These are phyloP conservation scores for Phalaenopsis equestris DNA, from an alignment of 106 monocot species.

Conservation along the genomic window DNA sequence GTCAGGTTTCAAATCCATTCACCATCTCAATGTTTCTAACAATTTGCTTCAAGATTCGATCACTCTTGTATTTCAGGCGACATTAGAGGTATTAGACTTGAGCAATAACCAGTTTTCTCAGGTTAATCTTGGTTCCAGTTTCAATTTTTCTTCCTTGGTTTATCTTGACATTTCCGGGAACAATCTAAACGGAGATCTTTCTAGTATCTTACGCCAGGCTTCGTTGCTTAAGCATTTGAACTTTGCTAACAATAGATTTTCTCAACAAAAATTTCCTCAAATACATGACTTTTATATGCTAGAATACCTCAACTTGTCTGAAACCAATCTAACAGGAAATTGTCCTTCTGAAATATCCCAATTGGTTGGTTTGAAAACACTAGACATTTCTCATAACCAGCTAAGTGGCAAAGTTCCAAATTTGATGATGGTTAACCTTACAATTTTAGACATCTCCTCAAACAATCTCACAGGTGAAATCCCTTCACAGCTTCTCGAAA, in stretches of 20 bases:
- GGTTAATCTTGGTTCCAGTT: slow-evolving; percentile 30
- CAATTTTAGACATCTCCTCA: slow-evolving; percentile 52
- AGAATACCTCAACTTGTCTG: slow-evolving; percentile 70
- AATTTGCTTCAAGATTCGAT: slow-evolving; percentile 49
- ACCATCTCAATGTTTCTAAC: slow-evolving; percentile 44
- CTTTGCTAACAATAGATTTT: slow-evolving; percentile 70
- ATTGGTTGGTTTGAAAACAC: slow-evolving; percentile 29
- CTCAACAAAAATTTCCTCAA: slow-evolving; percentile 33
- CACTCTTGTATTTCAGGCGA: slow-evolving; percentile 16
- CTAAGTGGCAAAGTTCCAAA: slow-evolving; percentile 51
- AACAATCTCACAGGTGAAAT: slow-evolving; percentile 72
- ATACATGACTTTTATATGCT: slow-evolving; percentile 21
- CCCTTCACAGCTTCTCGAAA: slow-evolving; percentile 34
- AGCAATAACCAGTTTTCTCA: slow-evolving; percentile 65
- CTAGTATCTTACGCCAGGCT: slow-evolving; percentile 15
- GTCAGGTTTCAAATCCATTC: slow-evolving; percentile 19
- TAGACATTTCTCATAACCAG: slow-evolving; percentile 67
- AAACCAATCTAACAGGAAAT: slow-evolving; percentile 35
- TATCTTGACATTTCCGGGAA: slow-evolving; percentile 69
- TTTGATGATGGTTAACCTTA: slow-evolving; percentile 24
- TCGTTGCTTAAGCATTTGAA: slow-evolving; percentile 60
- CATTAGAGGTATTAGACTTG: slow-evolving; percentile 51
- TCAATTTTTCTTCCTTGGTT: slow-evolving; percentile 32
- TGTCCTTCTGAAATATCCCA: slow-evolving; percentile 45
- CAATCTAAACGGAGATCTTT: slow-evolving; percentile 41